Percentiles rank a stretch among this genome's conserved stretches.
Evolutionary conservation across 2,329 filamentous ascomycete species (phyloP).

Genomic region (Aspergillus melleus): DNA sequence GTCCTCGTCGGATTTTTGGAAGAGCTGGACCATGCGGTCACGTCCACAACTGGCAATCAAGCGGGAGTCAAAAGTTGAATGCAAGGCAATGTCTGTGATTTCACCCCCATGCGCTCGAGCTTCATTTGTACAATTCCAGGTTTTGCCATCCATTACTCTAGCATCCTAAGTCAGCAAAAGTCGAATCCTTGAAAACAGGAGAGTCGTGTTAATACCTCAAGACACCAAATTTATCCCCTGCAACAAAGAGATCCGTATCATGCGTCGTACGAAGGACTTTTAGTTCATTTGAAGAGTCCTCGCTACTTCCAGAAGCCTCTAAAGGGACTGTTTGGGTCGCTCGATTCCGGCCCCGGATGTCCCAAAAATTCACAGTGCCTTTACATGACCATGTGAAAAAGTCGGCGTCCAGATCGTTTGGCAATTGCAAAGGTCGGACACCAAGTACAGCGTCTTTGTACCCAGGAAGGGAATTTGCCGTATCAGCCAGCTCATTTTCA

Average conservation of each 20-base stretch:
- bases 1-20: constrained; percentile 58
- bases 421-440: constrained; percentile 63
- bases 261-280: constrained; percentile 60
- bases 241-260: constrained; percentile 67
- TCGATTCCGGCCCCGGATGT: constrained; percentile 67
- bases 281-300: constrained; percentile 55
- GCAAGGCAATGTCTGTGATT: constrained; percentile 76
- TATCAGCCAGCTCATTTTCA: constrained; percentile 29
- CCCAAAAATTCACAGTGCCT: constrained; percentile 82
- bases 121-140: constrained; percentile 64
- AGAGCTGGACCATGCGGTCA: constrained; percentile 93
- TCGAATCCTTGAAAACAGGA: constrained; percentile 6
- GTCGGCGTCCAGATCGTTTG: constrained; percentile 63
- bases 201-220: constrained; percentile 51
- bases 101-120: constrained; percentile 85
- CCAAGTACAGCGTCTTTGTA: constrained; percentile 66
- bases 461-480: constrained; percentile 49
- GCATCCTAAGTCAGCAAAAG: constrained; percentile 17
- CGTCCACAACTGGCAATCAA: constrained; percentile 81
- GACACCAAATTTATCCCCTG: constrained; percentile 84
- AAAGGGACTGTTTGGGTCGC: constrained; percentile 66
- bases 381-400: constrained; percentile 89
- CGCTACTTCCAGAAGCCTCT: constrained; percentile 53
- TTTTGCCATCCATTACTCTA: constrained; percentile 45
- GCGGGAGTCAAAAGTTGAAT: constrained; percentile 60